Conservation (phyloP, 306 rosid species). For the Casuarina cunninghamiana region DNA sequence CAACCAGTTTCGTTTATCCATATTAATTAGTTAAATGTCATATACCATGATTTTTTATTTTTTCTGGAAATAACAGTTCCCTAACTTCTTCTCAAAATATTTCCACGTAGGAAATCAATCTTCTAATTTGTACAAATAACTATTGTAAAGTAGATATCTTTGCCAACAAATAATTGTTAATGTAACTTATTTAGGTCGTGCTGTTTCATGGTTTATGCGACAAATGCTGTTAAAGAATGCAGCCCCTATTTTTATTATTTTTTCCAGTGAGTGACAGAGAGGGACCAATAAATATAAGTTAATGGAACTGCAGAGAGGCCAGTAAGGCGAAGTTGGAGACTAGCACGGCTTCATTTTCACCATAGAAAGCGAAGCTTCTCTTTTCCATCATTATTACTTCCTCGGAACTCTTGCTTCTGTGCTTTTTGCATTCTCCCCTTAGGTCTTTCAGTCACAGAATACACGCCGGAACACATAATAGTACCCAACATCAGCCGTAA, state of each 20-base stretch:
- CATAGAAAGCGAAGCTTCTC: constrained; percentile 71
- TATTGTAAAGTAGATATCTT: background rate
- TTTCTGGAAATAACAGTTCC: background rate
- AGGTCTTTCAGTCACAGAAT: constrained; percentile 24
- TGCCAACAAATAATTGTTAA: background rate
- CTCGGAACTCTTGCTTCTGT: constrained; percentile 38
- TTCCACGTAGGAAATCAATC: background rate
- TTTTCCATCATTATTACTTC: constrained; percentile 47
- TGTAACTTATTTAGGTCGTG: background rate
- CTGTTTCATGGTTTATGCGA: background rate
- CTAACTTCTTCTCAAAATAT: background rate
- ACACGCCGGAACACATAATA: constrained; percentile 3
- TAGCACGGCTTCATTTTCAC: constrained; percentile 35
- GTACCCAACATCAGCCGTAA: background rate
- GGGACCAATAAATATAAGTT: constrained; percentile 25
- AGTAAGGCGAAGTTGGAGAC: constrained; percentile 32
- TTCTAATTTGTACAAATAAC: background rate
- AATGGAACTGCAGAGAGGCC: constrained; percentile 27
- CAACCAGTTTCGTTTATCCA: constrained; percentile 28
- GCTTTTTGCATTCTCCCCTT: constrained; percentile 31
- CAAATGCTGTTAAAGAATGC: background rate
- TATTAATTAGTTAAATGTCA: background rate
- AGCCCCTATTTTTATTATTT: constrained; percentile 18
- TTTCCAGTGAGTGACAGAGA: constrained; percentile 26
- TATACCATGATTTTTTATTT: background rate